Base-by-base conservation (phyloP, 371 early-diverging fungal genomes). In the Amoeboradix gromovi region DNA sequence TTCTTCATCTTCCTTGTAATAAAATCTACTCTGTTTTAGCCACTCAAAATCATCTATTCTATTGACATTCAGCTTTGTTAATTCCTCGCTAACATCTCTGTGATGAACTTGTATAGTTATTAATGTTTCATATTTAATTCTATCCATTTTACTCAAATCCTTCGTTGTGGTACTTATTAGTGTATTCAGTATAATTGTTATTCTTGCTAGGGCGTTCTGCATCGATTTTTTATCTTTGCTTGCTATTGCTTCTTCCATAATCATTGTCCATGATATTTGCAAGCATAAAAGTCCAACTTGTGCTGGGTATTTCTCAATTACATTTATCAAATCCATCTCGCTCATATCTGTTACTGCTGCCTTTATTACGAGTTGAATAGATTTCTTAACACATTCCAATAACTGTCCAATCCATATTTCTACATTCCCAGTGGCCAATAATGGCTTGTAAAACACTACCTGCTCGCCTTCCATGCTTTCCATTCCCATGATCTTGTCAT, bases 81-180 rank as follows among this genome's bases (percentile, higher is more conserved):
- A 76, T 74, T 83, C 82, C 67, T 83, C 83, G 70, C 80, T 82
- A 69, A 83, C 83, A 74, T 83, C 83, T 28, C 80, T 75, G 70
- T 83, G 83, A 72, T 83, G 83, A 31, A 83, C 83, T 70, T 83
- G 83, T 70, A 83, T 82, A 0, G 83, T 83, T 68, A 83, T 83
- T 66, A 83, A 76, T 1, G 83, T 83, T 72, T 83, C 83, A 72
- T 81, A 83, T 74, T 83, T 83, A 0, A 74, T 74, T 29, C 83
- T 75, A 67, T 83, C 83, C 83, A 83, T 83, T 68, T 82, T 82
- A 2, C 76, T 74, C 69, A 83, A 70, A 68, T 83, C 83, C 68
- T 74, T 79, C 5, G 82, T 83, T 1, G 83, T 83, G 29, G 80
- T 72, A 29, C 82, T 82, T 69, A 83, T 83, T 27, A 83, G 73